Conservation (phyloP, 106 monocot species). For the Posidonia australis region DNA sequence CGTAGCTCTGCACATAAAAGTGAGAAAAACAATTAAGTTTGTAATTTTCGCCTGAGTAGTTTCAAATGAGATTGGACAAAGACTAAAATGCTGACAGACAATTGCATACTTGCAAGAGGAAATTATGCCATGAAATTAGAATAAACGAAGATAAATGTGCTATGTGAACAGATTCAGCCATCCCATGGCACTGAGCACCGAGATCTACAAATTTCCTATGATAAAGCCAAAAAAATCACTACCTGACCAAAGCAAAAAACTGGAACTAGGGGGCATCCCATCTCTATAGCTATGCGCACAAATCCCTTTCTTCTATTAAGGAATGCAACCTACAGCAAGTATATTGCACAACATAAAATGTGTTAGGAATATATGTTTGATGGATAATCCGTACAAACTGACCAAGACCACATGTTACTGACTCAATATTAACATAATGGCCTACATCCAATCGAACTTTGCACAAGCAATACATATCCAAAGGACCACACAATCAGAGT, state of each 20-base stretch:
- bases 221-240: background rate
- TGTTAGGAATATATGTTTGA: too few relatives aligned
- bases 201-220: background rate
- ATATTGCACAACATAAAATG: background rate
- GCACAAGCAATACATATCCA: too few relatives aligned
- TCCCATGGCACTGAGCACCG: background rate
- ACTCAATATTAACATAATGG: too few relatives aligned
- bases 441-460: too few relatives aligned
- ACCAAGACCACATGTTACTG: too few relatives aligned
- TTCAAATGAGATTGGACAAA: background rate
- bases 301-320: constrained; percentile 87
- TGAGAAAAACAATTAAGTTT: background rate
- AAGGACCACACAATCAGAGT: too few relatives aligned
- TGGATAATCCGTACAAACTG: too few relatives aligned
- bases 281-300: constrained; percentile 80
- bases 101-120: too few relatives aligned
- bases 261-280: constrained; percentile 81
- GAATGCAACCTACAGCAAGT: constrained; percentile 57
- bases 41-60: background rate
- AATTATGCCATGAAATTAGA: too few relatives aligned
- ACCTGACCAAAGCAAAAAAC: constrained; percentile 98
- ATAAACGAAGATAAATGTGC: background rate
- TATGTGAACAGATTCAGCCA: background rate
- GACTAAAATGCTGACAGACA: background rate
- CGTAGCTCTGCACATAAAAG: constrained; percentile 32